Base-by-base conservation (phyloP, 768 basidiomycete genomes). In the Naematelia encephala region DNA sequence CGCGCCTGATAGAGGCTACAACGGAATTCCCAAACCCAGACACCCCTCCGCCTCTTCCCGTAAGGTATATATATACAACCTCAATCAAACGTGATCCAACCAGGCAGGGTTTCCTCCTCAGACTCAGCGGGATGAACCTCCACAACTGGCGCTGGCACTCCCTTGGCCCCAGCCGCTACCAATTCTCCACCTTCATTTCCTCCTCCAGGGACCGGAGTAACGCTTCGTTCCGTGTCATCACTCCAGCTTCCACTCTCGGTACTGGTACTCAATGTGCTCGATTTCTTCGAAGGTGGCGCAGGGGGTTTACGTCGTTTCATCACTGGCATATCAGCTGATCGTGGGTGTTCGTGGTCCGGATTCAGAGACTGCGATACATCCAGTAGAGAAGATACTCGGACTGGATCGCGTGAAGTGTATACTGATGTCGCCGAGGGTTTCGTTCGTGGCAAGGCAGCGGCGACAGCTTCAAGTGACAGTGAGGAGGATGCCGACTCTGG, bases 401-500 rank as follows among this genome's bases (percentile, higher is more conserved):
- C 64, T 5, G 71, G 71, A 62, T 73, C 71, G 4, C 68, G 66
- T 16, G 71, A 73, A 14, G 68, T 73, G 54, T 73, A 73, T 19
- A 73, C 61, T 4, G 71, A 69, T 49, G 70, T 69, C 11, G 56
- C 46, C 10, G 49, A 26, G 51, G 51, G 47, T 13, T 29, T 44
- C 2, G 50, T 12, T 47, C 22, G 54, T 45, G 68, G 68, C 22
- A 72, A 44, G 12, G 70, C 67, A 2, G 54, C 55, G 3, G 67
- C 55, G 22, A 70, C 57, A 4, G 69, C 64, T 22, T 68, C 64
- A 19, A 73, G 65, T 3, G 71, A 70, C 10, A 69, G 28, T 11
- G 67, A 54, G 8, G 67, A 70, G 3, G 57, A 48, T 11, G 64
- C 59, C 5, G 65, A 61, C 48, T 69, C 65, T 53, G 62, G 58